Evolutionary conservation across 164 flowering plant species (phyloP), one percentile per base, ranked within the genome.

Genomic region (Aristolochia contorta): DNA sequence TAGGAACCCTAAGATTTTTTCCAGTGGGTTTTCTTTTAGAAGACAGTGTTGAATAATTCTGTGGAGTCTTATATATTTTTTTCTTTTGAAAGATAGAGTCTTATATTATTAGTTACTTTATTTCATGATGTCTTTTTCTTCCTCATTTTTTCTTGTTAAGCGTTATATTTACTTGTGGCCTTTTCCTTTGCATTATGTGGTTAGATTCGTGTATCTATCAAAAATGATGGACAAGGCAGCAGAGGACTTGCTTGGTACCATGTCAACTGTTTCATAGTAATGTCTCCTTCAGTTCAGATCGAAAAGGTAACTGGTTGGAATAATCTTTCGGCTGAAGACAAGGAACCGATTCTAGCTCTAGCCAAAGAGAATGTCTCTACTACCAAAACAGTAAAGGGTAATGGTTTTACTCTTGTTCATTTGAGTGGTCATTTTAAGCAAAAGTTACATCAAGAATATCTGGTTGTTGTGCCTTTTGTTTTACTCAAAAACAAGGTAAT

Each of bases 231-330:
- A 69, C 79, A 77, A 74, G 80, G 86, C 52, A 58, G 81, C 25
- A 84, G 55, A 75, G 71, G 87, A 13, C 51, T 88, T 73, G 72
- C 89, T 23, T 94, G 99, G 99, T 82, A 94, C 68, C 99, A 94
- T 81, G 87, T 87, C 32, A 79, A 74, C 12, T 94, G 99, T 74
- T 86, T 81, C 75, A 8, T 85, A 71, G 81, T 83, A 46, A 60
- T 67, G 20, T 78, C 73, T 61, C 83, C 93, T 55, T 75, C 85
- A 43, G 71, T 72, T 16, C 59, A 77, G 61, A 57, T 84, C 12
- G 83, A 84, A 67, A 85, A 82, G 66, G 62, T 91, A 64, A 54
- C 79, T 55, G 96, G 97, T 56, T 94, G 95, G 96, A 77, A 69
- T 45, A 73, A 61, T 71, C 88, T 94, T 55, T 57, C 86, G 62